Conservation (phyloP, 2,329 filamentous ascomycete genomes). For the Fusarium continuum region DNA sequence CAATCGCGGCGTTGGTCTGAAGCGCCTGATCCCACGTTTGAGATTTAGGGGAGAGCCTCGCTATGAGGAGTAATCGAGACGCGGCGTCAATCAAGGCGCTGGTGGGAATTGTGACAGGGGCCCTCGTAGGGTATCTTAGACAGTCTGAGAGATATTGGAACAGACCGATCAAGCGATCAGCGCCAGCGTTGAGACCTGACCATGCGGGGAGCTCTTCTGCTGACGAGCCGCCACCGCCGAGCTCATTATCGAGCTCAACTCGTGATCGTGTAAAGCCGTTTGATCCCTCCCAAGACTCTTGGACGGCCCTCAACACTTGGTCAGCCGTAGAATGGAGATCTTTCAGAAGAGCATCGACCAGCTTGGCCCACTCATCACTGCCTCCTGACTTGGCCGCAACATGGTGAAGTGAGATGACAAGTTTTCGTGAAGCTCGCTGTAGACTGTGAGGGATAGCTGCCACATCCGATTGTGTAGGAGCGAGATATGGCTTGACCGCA, state of each 20-base stretch:
- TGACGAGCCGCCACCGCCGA: constrained; percentile 57
- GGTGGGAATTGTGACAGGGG: constrained; percentile 72
- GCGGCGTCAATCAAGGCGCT: constrained; percentile 74
- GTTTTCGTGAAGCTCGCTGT: constrained; percentile 65
- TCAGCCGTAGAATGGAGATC: constrained; percentile 77
- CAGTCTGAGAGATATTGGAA: constrained; percentile 72
- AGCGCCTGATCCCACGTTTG: constrained; percentile 60
- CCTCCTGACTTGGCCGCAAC: constrained; percentile 83
- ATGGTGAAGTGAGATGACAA: constrained; percentile 77
- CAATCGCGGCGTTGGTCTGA: constrained; percentile 76
- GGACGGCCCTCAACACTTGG: constrained; percentile 78
- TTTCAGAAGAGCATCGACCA: constrained; percentile 68
- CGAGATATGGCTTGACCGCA: constrained; percentile 68
- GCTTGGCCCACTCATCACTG: constrained; percentile 80
- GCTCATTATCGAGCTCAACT: constrained; percentile 57
- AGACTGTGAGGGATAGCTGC: constrained; percentile 61
- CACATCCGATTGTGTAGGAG: constrained; percentile 67
- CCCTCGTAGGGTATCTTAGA: constrained; percentile 70
- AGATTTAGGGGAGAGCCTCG: constrained; percentile 59
- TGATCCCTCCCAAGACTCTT: constrained; percentile 82
- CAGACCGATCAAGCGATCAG: constrained; percentile 73
- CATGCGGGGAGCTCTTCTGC: constrained; percentile 70
- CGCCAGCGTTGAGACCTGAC: constrained; percentile 78
- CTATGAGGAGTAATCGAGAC: constrained; percentile 74
- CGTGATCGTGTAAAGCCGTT: constrained; percentile 57